phyloP scores from a whole-genome alignment of 441 rosid genomes.

The Flueggea neowawraea region DNA sequence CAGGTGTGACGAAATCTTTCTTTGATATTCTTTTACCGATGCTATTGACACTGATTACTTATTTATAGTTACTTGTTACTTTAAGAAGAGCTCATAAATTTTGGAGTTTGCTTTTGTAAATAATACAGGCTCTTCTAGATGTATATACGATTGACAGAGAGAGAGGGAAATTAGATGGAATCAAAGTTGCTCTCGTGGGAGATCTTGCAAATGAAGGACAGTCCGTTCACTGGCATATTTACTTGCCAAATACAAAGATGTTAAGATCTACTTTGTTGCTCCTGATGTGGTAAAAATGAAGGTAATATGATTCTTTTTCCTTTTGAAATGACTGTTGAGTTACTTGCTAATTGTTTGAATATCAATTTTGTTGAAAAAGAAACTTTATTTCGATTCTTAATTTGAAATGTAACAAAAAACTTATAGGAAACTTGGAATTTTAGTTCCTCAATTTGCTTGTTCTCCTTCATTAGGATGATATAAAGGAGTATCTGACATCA shows the following conservation, averaged over 20 bases:
- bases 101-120: background rate
- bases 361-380: background rate
- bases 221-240: conserved; percentile 93
- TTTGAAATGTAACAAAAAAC: background rate
- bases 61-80: no score
- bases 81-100: background rate
- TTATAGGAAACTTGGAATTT: background rate
- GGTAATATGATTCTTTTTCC: conserved; percentile 30
- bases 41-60: no score
- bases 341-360: background rate
- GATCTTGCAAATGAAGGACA: conserved; percentile 96
- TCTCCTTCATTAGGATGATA: conserved; percentile 66
- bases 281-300: conserved; percentile 97
- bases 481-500: conserved; percentile 74
- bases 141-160: conserved; percentile 89
- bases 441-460: background rate
- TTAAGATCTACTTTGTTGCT: conserved; percentile 88
- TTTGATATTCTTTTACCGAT: no score
- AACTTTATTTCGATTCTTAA: no score
- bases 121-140: conserved; percentile 80
- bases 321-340: background rate
- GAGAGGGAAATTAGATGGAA: conserved; percentile 88
- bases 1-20: conserved; percentile 45
- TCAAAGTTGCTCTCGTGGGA: conserved; percentile 89
- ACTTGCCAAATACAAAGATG: conserved; percentile 80